Conservation (phyloP, 495 filamentous ascomycete genomes). For the Penicillium nucicola region DNA sequence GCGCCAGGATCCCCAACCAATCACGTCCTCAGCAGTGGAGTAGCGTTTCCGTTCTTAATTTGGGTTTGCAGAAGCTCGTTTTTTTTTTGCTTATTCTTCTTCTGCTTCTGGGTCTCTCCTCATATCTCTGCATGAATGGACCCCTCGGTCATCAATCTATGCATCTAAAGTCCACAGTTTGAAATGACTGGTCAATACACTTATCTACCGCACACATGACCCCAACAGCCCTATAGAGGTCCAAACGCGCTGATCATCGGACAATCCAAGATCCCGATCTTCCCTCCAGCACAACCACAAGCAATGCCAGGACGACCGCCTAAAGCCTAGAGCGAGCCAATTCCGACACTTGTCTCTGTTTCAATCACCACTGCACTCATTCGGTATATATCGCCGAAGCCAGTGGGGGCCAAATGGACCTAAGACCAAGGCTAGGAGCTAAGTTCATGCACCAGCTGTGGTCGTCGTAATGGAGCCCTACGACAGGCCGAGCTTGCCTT, state of each 20-base stretch:
- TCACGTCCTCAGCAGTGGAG: no score
- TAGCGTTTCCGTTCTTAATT: no score
- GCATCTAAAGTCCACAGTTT: no score
- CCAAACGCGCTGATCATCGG: no score
- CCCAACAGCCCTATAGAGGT: neutral
- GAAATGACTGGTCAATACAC: no score
- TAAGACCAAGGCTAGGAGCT: neutral
- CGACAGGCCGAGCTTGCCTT: neutral
- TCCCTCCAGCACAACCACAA: no score
- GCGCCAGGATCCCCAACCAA: no score
- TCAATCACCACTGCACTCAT: neutral
- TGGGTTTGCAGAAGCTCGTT: no score
- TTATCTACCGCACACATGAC: no score
- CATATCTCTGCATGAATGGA: neutral
- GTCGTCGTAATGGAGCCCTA: neutral
- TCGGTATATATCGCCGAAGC: neutral
- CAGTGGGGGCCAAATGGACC: neutral
- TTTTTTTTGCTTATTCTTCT: neutral
- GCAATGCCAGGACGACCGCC: neutral
- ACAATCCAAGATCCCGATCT: no score
- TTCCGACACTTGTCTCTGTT: neutral
- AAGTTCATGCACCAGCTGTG: neutral
- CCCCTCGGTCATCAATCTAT: no score
- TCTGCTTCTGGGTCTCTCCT: neutral
- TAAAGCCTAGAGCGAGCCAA: neutral